These are phyloP conservation scores for Mortierella sp. DNA, from an alignment of 371 early-diverging fungal species.

Conservation along the genomic window DNA sequence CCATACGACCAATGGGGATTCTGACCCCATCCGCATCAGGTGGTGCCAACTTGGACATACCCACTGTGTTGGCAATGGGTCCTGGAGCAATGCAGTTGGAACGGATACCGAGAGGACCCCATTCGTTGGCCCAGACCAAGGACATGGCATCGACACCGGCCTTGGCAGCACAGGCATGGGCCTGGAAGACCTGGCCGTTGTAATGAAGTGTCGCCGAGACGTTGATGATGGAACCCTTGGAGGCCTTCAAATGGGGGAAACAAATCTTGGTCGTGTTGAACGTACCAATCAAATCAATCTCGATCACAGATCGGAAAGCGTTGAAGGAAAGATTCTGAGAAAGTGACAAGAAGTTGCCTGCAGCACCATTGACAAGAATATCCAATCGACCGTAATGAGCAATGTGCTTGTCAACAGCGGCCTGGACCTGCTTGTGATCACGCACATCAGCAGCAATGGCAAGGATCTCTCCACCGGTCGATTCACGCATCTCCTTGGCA, in stretches of 20 bases:
- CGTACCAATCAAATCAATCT: conserved; percentile 73
- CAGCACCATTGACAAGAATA: conserved; percentile 66
- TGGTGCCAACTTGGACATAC: conserved; percentile 54
- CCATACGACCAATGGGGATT: conserved; percentile 53
- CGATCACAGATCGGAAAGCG: conserved; percentile 77
- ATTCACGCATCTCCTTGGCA: conserved; percentile 70
- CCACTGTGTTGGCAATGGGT: conserved; percentile 67
- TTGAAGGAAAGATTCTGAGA: conserved; percentile 74
- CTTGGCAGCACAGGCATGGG: conserved; percentile 65
- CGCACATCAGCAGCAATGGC: conserved; percentile 73
- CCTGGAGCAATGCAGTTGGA: conserved; percentile 71
- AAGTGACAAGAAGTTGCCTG: conserved; percentile 84
- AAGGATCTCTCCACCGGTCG: conserved; percentile 58
- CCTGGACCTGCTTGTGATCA: conserved; percentile 67
- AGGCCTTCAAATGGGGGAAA: conserved; percentile 72
- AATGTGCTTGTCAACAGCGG: conserved; percentile 68
- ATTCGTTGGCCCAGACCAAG: conserved; percentile 60
- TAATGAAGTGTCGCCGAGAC: conserved; percentile 43
- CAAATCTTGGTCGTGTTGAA: conserved; percentile 84
- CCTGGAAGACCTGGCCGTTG: conserved; percentile 50
- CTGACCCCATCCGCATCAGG: conserved; percentile 20
- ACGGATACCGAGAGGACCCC: conserved; percentile 69
- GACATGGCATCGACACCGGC: conserved; percentile 63
- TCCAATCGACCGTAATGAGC: conserved; percentile 81
- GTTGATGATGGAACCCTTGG: conserved; percentile 66